phyloP scores from a whole-genome alignment of 2,329 filamentous ascomycete genomes.

The Monilinia aucupariae region DNA sequence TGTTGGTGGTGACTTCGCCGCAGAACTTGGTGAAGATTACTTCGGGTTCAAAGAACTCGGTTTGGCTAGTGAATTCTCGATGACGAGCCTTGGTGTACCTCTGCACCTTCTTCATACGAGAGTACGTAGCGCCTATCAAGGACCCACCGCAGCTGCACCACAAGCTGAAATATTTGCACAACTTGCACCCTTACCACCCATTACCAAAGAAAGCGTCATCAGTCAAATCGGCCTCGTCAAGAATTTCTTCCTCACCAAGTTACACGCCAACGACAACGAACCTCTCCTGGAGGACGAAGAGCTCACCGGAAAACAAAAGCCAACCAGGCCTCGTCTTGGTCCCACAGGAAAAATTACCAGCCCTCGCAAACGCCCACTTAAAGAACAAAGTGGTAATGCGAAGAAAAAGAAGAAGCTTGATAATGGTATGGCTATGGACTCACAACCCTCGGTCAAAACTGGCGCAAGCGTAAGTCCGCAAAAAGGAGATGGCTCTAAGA shows the following conservation, averaged over 20 bases:
- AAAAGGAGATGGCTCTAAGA: constrained; percentile 45
- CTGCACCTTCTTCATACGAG: constrained; percentile 89
- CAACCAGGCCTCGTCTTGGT: constrained; percentile 57
- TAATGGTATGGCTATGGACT: constrained; percentile 39
- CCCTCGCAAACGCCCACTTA: constrained; percentile 74
- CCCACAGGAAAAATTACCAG: constrained; percentile 80
- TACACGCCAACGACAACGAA: constrained; percentile 77
- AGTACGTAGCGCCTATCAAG: constrained; percentile 78
- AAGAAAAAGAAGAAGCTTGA: constrained; percentile 84
- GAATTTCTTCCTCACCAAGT: constrained; percentile 84
- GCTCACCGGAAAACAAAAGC: constrained; percentile 78
- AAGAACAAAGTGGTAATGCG: constrained; percentile 75
- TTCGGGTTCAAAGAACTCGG: constrained; percentile 97
- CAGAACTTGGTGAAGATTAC: constrained; percentile 97
- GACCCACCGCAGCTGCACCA: constrained; percentile 53
- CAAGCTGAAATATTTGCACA: constrained; percentile 53
- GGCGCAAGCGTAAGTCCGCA: constrained; percentile 37
- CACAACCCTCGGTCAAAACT: constrained; percentile 30
- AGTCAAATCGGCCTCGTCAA: constrained; percentile 81
- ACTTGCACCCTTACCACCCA: constrained; percentile 65
- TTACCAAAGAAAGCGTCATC: constrained; percentile 72
- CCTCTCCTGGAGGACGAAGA: constrained; percentile 92
- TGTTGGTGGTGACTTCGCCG: constrained; percentile 91
- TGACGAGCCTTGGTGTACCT: constrained; percentile 83
- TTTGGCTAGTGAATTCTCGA: constrained; percentile 82